These are phyloP conservation scores for Pseudogymnoascus sp. DNA, from an alignment of 2,329 filamentous ascomycete species.

Conservation along the genomic window DNA sequence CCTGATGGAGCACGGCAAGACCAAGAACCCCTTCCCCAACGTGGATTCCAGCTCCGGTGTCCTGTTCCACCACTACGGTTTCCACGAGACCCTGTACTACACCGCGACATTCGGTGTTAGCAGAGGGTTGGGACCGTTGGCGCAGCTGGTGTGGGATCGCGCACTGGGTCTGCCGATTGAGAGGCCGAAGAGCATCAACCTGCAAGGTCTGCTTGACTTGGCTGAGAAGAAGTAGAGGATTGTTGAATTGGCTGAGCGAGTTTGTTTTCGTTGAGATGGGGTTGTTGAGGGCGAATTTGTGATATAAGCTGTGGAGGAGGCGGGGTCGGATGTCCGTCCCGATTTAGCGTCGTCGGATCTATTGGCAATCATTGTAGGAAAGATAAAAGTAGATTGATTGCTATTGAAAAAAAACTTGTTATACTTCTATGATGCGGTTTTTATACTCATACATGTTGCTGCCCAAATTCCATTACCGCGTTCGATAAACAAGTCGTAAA, in stretches of 20 bases:
- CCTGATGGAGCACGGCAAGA: constrained; percentile 92
- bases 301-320: background rate
- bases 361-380: background rate
- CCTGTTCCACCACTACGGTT: constrained; percentile 95
- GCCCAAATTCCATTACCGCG: background rate
- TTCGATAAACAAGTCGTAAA: background rate
- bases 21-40: constrained; percentile 95
- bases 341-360: background rate
- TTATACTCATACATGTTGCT: background rate
- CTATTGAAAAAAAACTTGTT: background rate
- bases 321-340: background rate
- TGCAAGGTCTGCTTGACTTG: constrained; percentile 72
- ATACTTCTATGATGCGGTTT: background rate
- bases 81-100: constrained; percentile 96
- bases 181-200: constrained; percentile 93
- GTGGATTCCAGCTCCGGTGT: constrained; percentile 91
- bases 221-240: constrained; percentile 37
- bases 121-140: constrained; percentile 72
- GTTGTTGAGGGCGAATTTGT: background rate
- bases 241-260: background rate
- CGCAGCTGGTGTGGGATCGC: constrained; percentile 93
- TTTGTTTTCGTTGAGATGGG: background rate
- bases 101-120: constrained; percentile 63
- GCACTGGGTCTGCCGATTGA: constrained; percentile 92
- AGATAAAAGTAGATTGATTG: background rate